A percentile compares a stretch with the other conserved stretches of the same genome.
These are phyloP conservation scores for Termitomyces sp. DNA, from an alignment of 768 basidiomycete species.

Conservation along the genomic window DNA sequence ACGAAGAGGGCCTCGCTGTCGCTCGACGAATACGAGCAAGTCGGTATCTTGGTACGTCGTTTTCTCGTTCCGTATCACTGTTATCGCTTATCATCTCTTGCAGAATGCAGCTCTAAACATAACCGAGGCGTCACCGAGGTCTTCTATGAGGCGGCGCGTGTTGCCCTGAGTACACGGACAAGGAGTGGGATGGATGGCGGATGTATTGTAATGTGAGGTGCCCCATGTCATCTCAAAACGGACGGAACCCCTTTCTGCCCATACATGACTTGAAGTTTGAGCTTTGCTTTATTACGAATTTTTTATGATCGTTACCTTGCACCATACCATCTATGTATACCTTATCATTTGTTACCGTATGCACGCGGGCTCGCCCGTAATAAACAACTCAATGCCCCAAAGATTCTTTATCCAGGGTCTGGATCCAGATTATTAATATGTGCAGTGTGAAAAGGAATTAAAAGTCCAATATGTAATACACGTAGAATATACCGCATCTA, in stretches of 20 bases:
- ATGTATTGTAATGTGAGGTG: conserved; percentile 56
- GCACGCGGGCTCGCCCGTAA: not conserved
- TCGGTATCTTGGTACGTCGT: conserved; percentile 79
- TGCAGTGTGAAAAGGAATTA: conserved; percentile 13
- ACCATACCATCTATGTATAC: conserved; percentile 19
- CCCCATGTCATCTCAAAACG: not conserved
- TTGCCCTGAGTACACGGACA: conserved; percentile 70
- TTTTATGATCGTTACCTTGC: not conserved
- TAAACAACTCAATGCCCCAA: not conserved
- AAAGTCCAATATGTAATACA: conserved; percentile 24
- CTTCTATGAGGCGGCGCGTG: conserved; percentile 86
- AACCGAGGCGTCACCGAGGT: conserved; percentile 93
- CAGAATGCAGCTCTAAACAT: conserved; percentile 97
- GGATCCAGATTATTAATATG: not conserved
- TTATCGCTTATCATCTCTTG: not conserved
- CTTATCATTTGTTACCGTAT: conserved; percentile 6
- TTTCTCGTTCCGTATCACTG: not conserved
- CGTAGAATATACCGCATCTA: conserved; percentile 16
- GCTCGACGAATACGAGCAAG: conserved; percentile 89
- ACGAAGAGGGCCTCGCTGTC: conserved; percentile 87
- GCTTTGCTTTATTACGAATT: not conserved
- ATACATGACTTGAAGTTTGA: not conserved
- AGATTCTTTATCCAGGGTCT: not conserved
- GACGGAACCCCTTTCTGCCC: not conserved
- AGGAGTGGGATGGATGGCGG: conserved; percentile 51